Evolutionary conservation across 2,329 filamentous ascomycete genomes (phyloP), one percentile per base, ranked within the genome.

Genomic region (Clonostachys rosea): DNA sequence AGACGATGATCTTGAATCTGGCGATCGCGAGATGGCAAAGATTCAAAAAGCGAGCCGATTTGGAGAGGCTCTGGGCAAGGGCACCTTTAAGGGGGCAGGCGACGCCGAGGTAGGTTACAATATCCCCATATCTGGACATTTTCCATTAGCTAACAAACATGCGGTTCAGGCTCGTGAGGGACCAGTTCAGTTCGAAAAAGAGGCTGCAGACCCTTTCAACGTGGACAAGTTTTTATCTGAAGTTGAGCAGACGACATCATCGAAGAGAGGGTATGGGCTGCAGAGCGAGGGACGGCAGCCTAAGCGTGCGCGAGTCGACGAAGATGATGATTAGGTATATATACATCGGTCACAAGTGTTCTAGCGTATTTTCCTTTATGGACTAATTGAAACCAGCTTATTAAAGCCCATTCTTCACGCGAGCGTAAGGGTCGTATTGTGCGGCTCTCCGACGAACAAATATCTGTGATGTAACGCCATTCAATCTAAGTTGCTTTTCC

Each of bases 111-210:
- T 86, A 60, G 73, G 79, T 39, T 39, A 20, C n/a, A 10, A 24
- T 35, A 8, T 42, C 14, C 7, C 18, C 35, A 13, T 35, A 36
- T 35, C 41, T 44, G 44, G 35, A 35, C 14, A 12, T 17, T 34
- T 18, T 42, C 5, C n/a, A 45, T 56, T 30, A 5, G 24, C 24
- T 30, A 30, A 30, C 24, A 30, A 30, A 30, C 3, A 30, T 10
- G 24, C 9, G 24, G 24, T 39, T 18, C 17, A 87, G 82, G 83
- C 81, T 51, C 82, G 91, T 47, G 89, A 95, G 58, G 94, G 94
- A 6, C 94, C 94, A 1, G 94, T 99, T 30, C 89, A 96, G 65
- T 99, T 99, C 59, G 92, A 97, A 67, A 95, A 92, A 68, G 92
- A 96, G 46, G 79, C 70, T 2, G 70, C 69, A 33, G 92, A 97